Evolutionary conservation across 352 stramenopile genomes (phyloP), one percentile per base, ranked within the genome.

Genomic region (Phytopythium cucurbitacearum): DNA sequence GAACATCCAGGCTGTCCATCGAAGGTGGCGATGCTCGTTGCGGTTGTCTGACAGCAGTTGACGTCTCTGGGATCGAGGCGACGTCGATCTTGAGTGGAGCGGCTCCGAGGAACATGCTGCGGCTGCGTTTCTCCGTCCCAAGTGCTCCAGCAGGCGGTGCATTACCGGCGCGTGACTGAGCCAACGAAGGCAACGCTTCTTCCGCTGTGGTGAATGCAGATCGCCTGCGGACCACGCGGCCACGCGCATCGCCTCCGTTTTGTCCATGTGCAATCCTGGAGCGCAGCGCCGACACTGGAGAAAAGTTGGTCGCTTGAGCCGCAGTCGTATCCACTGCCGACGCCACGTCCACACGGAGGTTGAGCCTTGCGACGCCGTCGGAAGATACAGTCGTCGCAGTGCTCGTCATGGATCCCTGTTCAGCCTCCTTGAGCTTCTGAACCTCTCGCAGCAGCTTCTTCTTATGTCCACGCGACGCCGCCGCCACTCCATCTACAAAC

Each of bases 371-470:
- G 3, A 69, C 73, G 10, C 41, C 43, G 6, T 6, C 46, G 13
- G 42, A 42, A 16, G 9, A 5, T 4, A 56, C 48, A 45, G 5
- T 6, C 39, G 48, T 16, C 38, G 8, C 46, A 56, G 4, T 28
- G 37, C 7, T 15, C 36, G 15, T 21, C 35, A 51, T 40, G 15
- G 42, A 16, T 8, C 56, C 7, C 1, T 48, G 41, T 5, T 62
- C 39, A 15, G 70, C 58, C 10, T 48, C 54, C 40, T 81, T 71
- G n/a, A 94, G 65, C 46, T 91, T 91, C 39, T 87, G 73, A 48
- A 88, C 79, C 57, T 94, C 83, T 6, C 83, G 76, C 56, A 74
- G 64, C 33, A 94, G 56, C 41, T 91, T 91, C 60, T 89, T 90
- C 60, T 90, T 90, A 45, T 88, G 74, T 1, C 76, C 76, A 4